These are phyloP conservation scores for Hemisphaericaspora lyxosophila DNA, from an alignment of 1,139 yeast species.

Conservation along the genomic window DNA sequence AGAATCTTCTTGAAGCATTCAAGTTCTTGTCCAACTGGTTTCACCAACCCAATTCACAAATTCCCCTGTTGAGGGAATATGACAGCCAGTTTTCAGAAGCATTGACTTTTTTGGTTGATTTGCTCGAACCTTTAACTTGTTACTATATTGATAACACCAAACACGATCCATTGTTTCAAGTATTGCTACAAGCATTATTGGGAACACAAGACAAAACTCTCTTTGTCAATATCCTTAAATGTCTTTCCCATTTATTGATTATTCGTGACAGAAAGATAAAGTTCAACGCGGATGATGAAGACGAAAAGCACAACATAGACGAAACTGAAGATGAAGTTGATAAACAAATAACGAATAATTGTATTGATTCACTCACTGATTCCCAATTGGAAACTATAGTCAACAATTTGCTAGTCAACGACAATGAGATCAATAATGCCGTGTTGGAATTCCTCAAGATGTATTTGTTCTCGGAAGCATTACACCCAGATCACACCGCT, in stretches of 20 bases:
- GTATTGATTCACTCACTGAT: slow-evolving; percentile 40
- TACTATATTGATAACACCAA: slow-evolving; percentile 72
- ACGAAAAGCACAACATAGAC: slow-evolving; percentile 18
- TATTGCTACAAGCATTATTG: slow-evolving; percentile 47
- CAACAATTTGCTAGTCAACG: slow-evolving; percentile 35
- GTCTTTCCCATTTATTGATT: slow-evolving; percentile 42
- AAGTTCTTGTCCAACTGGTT: slow-evolving; percentile 47
- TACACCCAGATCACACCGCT: slow-evolving; percentile 30
- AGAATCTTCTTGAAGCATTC: slow-evolving; percentile 46
- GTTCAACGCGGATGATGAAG: slow-evolving; percentile 14
- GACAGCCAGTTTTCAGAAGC: slow-evolving; percentile 57
- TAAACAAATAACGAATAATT: slow-evolving; percentile 33
- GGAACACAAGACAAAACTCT: slow-evolving; percentile 56
- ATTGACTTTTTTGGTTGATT: slow-evolving; percentile 69
- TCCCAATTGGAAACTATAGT: slow-evolving; percentile 33
- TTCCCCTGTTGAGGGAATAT: slow-evolving; percentile 22
- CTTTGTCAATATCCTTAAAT: slow-evolving; percentile 43
- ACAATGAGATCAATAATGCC: slow-evolving; percentile 33
- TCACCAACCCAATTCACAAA: slow-evolving; percentile 19
- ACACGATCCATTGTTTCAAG: slow-evolving; percentile 60
- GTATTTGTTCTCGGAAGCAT: slow-evolving; percentile 41
- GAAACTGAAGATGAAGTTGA: slow-evolving; percentile 20
- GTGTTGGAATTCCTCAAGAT: slow-evolving; percentile 40
- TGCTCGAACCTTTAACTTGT: slow-evolving; percentile 81
- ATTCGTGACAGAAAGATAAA: slow-evolving; percentile 23